Conservation (phyloP, 1,284 basidiomycete species). For the Kalmanozyma brasiliensis region DNA sequence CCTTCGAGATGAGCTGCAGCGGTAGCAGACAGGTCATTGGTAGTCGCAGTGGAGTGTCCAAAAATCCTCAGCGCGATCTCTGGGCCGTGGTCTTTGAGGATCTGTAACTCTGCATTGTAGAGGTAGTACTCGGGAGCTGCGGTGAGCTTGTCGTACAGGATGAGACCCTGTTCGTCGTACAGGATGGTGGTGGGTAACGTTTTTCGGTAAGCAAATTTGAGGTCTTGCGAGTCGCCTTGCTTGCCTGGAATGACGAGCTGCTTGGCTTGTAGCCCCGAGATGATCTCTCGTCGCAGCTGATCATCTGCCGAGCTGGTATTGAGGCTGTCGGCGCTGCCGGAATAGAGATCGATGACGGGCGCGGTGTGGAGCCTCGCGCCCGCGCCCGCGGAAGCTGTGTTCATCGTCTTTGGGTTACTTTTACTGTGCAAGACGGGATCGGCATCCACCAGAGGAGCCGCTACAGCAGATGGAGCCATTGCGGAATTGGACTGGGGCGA, state of each 20-base stretch:
- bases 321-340: slow-evolving; percentile 44
- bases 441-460: slow-evolving; percentile 3
- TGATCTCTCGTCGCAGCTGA: slow-evolving; percentile 46
- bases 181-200: slow-evolving; percentile 84
- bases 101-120: slow-evolving; percentile 74
- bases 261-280: slow-evolving; percentile 42
- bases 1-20: not conserved
- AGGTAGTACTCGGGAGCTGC: slow-evolving; percentile 82
- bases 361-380: slow-evolving; percentile 14
- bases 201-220: slow-evolving; percentile 46
- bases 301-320: slow-evolving; percentile 41
- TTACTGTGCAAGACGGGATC: not conserved
- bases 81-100: slow-evolving; percentile 70
- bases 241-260: slow-evolving; percentile 54
- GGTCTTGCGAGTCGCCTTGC: slow-evolving; percentile 38
- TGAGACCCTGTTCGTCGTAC: slow-evolving; percentile 85
- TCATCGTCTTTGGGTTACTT: slow-evolving; percentile 14
- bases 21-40: slow-evolving; percentile 19
- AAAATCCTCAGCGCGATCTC: slow-evolving; percentile 70
- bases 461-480: slow-evolving; percentile 36
- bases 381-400: not conserved
- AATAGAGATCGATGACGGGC: slow-evolving; percentile 56
- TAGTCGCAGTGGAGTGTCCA: slow-evolving; percentile 69
- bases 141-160: slow-evolving; percentile 75
- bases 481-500: not conserved